Evolutionary conservation across 169 alveolate species (phyloP).

Genomic region (Plasmodium berghei): DNA sequence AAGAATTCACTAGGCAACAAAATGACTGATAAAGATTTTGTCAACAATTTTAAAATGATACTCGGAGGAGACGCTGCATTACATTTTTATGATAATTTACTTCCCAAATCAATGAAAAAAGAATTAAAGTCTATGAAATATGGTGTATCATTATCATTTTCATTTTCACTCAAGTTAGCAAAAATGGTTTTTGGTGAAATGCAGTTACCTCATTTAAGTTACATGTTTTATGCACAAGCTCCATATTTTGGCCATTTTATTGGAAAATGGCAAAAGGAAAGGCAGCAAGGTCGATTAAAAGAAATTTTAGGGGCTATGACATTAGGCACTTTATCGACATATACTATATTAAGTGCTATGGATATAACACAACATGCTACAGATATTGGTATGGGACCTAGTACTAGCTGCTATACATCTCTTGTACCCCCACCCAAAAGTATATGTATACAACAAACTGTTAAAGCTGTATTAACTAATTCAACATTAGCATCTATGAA

Average conservation of each 20-base stretch:
- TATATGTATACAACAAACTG: slow-evolving; percentile 79
- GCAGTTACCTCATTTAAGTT: slow-evolving; percentile 81
- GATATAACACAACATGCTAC: slow-evolving; percentile 85
- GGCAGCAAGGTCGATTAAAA: slow-evolving; percentile 79
- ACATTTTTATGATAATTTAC: slow-evolving; percentile 82
- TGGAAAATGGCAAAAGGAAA: slow-evolving; percentile 83
- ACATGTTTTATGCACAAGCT: slow-evolving; percentile 84
- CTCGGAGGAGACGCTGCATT: slow-evolving; percentile 85
- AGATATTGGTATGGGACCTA: slow-evolving; percentile 85
- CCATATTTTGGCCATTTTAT: slow-evolving; percentile 87
- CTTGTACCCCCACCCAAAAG: slow-evolving; percentile 79
- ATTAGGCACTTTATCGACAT: slow-evolving; percentile 85
- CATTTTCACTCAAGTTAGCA: slow-evolving; percentile 82
- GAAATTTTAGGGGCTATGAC: slow-evolving; percentile 80
- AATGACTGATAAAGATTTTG: slow-evolving; percentile 81
- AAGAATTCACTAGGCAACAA: slow-evolving; percentile 78
- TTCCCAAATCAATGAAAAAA: slow-evolving; percentile 84
- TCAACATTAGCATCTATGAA: slow-evolving; percentile 80
- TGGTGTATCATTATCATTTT: slow-evolving; percentile 85
- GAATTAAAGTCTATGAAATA: slow-evolving; percentile 83
- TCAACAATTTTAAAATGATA: slow-evolving; percentile 81
- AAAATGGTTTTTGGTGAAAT: slow-evolving; percentile 75
- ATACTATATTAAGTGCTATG: slow-evolving; percentile 82
- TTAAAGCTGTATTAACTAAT: slow-evolving; percentile 62
- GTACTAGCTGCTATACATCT: slow-evolving; percentile 79